A percentile compares a stretch with the other conserved stretches of the same genome.
phyloP scores from a whole-genome alignment of 2,329 filamentous ascomycete genomes.

The Cordyceps farinosa region DNA sequence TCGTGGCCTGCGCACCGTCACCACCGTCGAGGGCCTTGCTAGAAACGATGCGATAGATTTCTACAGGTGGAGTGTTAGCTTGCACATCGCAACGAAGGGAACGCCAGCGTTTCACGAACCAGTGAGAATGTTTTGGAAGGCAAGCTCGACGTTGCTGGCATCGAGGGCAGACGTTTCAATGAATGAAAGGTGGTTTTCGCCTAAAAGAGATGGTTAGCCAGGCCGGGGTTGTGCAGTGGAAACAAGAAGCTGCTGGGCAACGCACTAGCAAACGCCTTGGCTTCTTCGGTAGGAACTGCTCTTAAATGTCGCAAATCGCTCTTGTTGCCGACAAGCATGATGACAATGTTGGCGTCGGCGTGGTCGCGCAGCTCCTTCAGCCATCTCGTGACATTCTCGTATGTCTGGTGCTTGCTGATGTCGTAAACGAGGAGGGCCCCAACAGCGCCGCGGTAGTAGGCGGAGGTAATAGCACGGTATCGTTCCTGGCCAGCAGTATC shows the following conservation, averaged over 20 bases:
- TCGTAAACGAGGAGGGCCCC: conserved; percentile 98
- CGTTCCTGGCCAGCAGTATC: conserved; percentile 98
- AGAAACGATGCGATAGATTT: conserved; percentile 99
- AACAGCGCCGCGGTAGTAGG: conserved; percentile 97
- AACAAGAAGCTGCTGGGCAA: conserved; percentile 19
- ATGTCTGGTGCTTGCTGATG: conserved; percentile 99
- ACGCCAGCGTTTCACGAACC: conserved; percentile 53
- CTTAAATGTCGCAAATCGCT: conserved; percentile 98
- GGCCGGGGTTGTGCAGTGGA: neutral
- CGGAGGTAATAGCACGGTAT: conserved; percentile 98
- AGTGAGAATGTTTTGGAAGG: conserved; percentile 99
- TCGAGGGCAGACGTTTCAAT: conserved; percentile 99
- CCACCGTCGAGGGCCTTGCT: conserved; percentile 94
- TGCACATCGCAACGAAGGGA: neutral
- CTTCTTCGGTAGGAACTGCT: conserved; percentile 95
- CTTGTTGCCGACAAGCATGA: conserved; percentile 99
- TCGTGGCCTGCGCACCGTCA: conserved; percentile 74
- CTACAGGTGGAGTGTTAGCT: conserved; percentile 44
- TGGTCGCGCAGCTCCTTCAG: conserved; percentile 97
- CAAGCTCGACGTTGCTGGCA: conserved; percentile 97
- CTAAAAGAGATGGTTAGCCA: conserved; percentile 42
- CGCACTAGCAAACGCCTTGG: conserved; percentile 94
- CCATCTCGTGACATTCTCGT: conserved; percentile 98
- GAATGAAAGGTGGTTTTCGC: conserved; percentile 97
- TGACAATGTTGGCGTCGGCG: conserved; percentile 97